Base-by-base conservation (phyloP, 2,329 filamentous ascomycete genomes). In the Hypocreales sp. region DNA sequence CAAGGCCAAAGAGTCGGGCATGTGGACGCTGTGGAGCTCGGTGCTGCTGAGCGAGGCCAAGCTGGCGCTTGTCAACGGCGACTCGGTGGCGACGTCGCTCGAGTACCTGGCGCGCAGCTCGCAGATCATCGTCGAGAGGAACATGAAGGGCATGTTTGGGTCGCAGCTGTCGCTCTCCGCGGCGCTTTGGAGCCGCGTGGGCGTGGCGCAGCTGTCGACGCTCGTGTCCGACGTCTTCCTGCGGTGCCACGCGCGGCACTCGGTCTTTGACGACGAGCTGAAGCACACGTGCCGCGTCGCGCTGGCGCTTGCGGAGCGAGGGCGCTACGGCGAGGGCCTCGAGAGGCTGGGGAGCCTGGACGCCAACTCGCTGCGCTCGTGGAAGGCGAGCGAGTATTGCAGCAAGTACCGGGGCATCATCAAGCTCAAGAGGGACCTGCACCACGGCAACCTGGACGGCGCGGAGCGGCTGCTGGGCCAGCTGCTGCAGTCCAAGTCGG, bases 11-110 rank as follows among this genome's bases (percentile, higher is more conserved):
- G 86, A 94, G 44, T 71, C 72, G 1, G 80, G 81, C 30, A 86
- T 90, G 70, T 90, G 81, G 70, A 73, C 74, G 28, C 57, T 94
- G 3, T 72, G 87, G 56, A 83, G 79, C 44, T 84, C 82, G 3
- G 80, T 83, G 2, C 58, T 93, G 10, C 61, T 93, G 28, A 84
- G 78, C 40, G 86, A 95, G 50, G 82, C 84, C 3, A 92, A 86
- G 46, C 57, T 92, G 22, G 70, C 70, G 13, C 62, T 94, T 31
- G 65, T 72, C 29, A 77, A 74, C 41, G 83, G 83, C 8, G 69
- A 72, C 53, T 65, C 76, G 43, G 47, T 67, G 25, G 58, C 64
- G 4, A 59, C 55, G 6, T 73, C 80, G 2, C 61, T 90, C 28
- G 84, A 93, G 46, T 70, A 76, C 38, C 67, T 93, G 34, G 67